Conservation (phyloP, 768 basidiomycete genomes). For the Serendipita sp. region DNA sequence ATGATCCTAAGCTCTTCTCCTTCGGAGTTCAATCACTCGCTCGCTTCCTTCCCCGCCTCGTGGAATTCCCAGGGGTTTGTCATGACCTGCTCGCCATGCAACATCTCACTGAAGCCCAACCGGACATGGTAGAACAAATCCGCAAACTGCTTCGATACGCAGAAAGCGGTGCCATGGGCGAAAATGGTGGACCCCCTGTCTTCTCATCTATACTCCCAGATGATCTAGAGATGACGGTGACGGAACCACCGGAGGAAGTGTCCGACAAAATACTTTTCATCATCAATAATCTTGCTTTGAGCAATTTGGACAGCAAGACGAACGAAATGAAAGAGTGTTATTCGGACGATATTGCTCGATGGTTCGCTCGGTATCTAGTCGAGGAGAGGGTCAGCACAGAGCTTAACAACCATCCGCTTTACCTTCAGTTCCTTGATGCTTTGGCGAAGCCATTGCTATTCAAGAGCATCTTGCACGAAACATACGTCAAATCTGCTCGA, state of each 20-base stretch:
- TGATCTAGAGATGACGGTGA: constrained; percentile 37
- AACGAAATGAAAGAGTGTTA: constrained; percentile 75
- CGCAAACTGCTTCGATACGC: constrained; percentile 48
- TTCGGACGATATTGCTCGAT: constrained; percentile 66
- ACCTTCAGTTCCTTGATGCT: constrained; percentile 82
- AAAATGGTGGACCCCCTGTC: constrained; percentile 31
- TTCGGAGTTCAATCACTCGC: constrained; percentile 86
- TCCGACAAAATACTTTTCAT: constrained; percentile 95
- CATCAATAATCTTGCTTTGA: constrained; percentile 91
- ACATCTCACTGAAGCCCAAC: constrained; percentile 68
- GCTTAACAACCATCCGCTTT: constrained; percentile 91
- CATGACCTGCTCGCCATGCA: constrained; percentile 76
- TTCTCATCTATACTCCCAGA: constrained; percentile 74
- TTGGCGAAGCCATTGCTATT: constrained; percentile 50
- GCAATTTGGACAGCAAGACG: constrained; percentile 79
- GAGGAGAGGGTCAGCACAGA: constrained; percentile 91
- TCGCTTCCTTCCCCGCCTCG: constrained; percentile 70
- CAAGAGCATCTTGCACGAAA: constrained; percentile 82
- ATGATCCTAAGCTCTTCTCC: constrained; percentile 83
- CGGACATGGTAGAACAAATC: constrained; percentile 58
- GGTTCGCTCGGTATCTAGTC: constrained; percentile 97
- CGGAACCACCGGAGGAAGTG: constrained; percentile 62
- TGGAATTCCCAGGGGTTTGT: constrained; percentile 87
- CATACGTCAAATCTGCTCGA: constrained; percentile 66
- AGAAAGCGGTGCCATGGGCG: constrained; percentile 15